Evolutionary conservation across 208 protist genomes (phyloP), one percentile per base, ranked within the genome.

Genomic region (Blechomonas ayalai): DNA sequence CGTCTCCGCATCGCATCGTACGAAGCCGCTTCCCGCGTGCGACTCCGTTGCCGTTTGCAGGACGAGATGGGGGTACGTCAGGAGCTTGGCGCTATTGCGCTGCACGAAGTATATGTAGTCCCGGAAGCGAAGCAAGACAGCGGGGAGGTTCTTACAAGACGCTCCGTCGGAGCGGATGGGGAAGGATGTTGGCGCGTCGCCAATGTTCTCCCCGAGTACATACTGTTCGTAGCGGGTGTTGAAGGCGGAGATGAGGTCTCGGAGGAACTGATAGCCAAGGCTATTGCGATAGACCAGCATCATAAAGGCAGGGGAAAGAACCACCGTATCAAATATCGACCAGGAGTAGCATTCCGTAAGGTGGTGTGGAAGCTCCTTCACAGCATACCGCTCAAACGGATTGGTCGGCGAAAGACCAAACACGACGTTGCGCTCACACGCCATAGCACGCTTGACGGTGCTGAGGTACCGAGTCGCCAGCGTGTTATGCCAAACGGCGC

Each of bases 41-140:
- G 59, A 51, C 55, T 83, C 71, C 32, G 85, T 22, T 15, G 80
- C 80, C 3, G 56, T 61, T 38, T 85, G 74, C 4, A 69, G 16
- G 4, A 82, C 57, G 18, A 89, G 62, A 18, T 64, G 43, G 13
- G 80, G 80, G 20, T 64, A 70, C 38, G 74, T 49, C 1, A 73
- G 67, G 2, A 89, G 47, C 9, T 47, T 39, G 19, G 69, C 54
- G 16, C 74, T 82, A 48, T 84, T 42, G n/a, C 67, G 40, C 22
- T 73, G 67, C n/a, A 73, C 63, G 49, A 89, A 89, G 48, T 79
- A 83, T 32, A 89, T 66, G 57, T 82, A 89, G 36, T 83, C 73
- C 1, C 69, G 74, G 35, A 76, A 53, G 15, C 76, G 72, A 7
- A 38, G 35, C 13, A 82, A 39, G 35, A 59, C 63, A 7, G 40